These are phyloP conservation scores for Madurella fahalii DNA, from an alignment of 2,329 filamentous ascomycete species.

Conservation along the genomic window DNA sequence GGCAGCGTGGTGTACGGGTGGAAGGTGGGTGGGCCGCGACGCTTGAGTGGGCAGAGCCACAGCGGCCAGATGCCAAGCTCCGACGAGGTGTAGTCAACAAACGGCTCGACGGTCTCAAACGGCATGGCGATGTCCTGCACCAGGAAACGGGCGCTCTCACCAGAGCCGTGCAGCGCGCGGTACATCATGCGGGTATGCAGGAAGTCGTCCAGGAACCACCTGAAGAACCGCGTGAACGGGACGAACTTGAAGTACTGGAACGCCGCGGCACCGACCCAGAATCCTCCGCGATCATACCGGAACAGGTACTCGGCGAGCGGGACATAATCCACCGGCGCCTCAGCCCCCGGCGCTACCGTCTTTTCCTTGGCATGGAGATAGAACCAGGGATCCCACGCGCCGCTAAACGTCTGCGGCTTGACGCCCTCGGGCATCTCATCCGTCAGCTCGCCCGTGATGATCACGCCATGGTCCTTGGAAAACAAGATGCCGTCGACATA, in stretches of 20 bases:
- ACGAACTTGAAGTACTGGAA: constrained; percentile 62
- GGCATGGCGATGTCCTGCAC: constrained; percentile 64
- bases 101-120: constrained; percentile 47
- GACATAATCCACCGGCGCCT: constrained; percentile 48
- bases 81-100: constrained; percentile 51
- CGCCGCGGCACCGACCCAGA: constrained; percentile 66
- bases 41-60: constrained; percentile 55
- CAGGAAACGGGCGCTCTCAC: constrained; percentile 60
- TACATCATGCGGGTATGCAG: constrained; percentile 71
- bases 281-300: constrained; percentile 70
- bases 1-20: constrained; percentile 47
- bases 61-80: constrained; percentile 55
- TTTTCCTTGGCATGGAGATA: constrained; percentile 63
- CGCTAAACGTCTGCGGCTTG: constrained; percentile 50
- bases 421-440: constrained; percentile 43
- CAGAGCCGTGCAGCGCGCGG: constrained; percentile 64
- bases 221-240: constrained; percentile 62
- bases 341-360: constrained; percentile 26
- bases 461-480: constrained; percentile 56
- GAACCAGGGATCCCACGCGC: constrained; percentile 68
- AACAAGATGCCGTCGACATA: constrained; percentile 74
- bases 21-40: constrained; percentile 48
- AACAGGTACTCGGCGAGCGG: constrained; percentile 71
- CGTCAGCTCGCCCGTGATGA: constrained; percentile 61
- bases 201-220: constrained; percentile 69